Percentiles rank a stretch among this genome's conserved stretches.
phyloP scores from a whole-genome alignment of 169 alveolate species.

The Plasmodium inui region DNA sequence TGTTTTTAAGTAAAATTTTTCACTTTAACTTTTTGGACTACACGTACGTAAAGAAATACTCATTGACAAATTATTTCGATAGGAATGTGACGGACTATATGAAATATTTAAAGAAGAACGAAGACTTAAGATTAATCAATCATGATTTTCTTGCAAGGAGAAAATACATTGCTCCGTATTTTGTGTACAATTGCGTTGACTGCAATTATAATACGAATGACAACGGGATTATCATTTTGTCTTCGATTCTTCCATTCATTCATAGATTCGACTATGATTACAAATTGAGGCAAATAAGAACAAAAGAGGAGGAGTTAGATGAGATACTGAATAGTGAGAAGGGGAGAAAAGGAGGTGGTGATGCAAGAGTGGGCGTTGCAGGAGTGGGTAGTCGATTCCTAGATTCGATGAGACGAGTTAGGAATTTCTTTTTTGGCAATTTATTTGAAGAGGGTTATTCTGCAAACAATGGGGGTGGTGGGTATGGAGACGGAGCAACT shows the following conservation, averaged over 20 bases:
- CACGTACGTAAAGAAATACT: slow-evolving; percentile 46
- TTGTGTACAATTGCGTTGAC: slow-evolving; percentile 63
- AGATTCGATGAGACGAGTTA: slow-evolving; percentile 2
- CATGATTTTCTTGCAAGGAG: slow-evolving; percentile 55
- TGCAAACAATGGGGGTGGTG: neutral
- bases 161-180: slow-evolving; percentile 41
- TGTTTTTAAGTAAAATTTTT: slow-evolving; percentile 62
- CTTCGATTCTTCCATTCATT: slow-evolving; percentile 60
- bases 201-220: slow-evolving; percentile 72
- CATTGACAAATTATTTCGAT: slow-evolving; percentile 57
- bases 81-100: slow-evolving; percentile 54
- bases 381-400: neutral
- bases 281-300: slow-evolving; percentile 41
- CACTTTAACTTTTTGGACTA: slow-evolving; percentile 72
- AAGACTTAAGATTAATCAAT: slow-evolving; percentile 19
- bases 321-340: slow-evolving; percentile 34
- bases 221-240: slow-evolving; percentile 59
- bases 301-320: slow-evolving; percentile 44
- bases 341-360: neutral
- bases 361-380: neutral
- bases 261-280: slow-evolving; percentile 64
- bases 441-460: neutral
- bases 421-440: slow-evolving; percentile 7
- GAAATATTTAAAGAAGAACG: slow-evolving; percentile 57
- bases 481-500: slow-evolving; percentile 2